Percentiles rank a stretch among this genome's conserved stretches.
Evolutionary conservation across 805 yeast species (phyloP).

Genomic region (Hanseniaspora meyeri): DNA sequence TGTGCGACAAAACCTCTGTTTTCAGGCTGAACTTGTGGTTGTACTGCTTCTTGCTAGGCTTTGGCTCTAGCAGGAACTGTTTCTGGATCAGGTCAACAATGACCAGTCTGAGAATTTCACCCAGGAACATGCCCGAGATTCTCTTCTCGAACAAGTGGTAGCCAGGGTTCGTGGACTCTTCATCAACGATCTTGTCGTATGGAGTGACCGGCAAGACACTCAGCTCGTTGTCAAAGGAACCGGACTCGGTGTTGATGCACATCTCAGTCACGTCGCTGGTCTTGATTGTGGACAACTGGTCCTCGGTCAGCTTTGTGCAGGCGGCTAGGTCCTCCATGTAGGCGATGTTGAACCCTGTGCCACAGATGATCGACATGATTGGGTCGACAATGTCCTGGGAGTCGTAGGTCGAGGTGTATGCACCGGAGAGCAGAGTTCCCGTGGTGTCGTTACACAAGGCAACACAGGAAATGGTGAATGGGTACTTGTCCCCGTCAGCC

Average conservation of each 20-base stretch:
- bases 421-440: conserved; percentile 80
- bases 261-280: conserved; percentile 46
- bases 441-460: conserved; percentile 95
- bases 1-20: conserved; percentile 72
- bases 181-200: conserved; percentile 63
- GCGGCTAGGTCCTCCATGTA: conserved; percentile 66
- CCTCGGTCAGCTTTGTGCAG: conserved; percentile 59
- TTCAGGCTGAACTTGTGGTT: conserved; percentile 57
- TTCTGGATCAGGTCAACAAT: conserved; percentile 54
- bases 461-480: conserved; percentile 43
- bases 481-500: conserved; percentile 33
- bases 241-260: conserved; percentile 97
- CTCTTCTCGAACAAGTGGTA: conserved; percentile 88
- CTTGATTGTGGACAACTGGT: conserved; percentile 28
- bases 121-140: conserved; percentile 83
- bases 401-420: conserved; percentile 50
- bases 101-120: conserved; percentile 71
- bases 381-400: conserved; percentile 57
- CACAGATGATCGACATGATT: conserved; percentile 80
- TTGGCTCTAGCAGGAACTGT: conserved; percentile 48
- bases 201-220: conserved; percentile 63
- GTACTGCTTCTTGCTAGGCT: conserved; percentile 20
- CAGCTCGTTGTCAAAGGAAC: conserved; percentile 82
- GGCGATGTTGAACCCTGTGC: conserved; percentile 97
- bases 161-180: conserved; percentile 66